Base-by-base conservation (phyloP, 371 early-diverging fungal genomes). In the Capniomyces stellatus region DNA sequence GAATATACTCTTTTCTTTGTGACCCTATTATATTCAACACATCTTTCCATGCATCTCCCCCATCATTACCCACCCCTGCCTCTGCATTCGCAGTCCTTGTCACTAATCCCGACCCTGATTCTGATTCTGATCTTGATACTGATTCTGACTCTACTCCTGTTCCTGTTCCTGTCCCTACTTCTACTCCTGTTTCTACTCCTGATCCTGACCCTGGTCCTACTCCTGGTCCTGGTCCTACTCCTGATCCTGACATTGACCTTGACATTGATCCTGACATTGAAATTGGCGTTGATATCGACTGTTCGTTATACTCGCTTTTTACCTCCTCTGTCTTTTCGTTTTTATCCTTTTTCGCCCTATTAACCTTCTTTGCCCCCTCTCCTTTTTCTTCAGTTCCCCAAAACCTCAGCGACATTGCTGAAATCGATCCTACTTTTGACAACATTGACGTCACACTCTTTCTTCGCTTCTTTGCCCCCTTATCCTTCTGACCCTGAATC, bases 1-100 rank as follows among this genome's bases (percentile, higher is more conserved):
- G n/a, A 3, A 49, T 24, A 49, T 30, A 25, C n/a, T 49, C 49
- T 49, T 27, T 27, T 30, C 49, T n/a, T n/a, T 49, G 49, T 8
- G 25, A 13, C 25, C 29, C n/a, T 6, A 49, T 27, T 49, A 49
- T 27, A 24, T 27, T 29, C 49, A 49, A n/a, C 10, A 49, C 28
- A 28, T 29, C 25, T 27, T 27, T 30, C 49, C 49, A 49, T n/a
- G 21, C 28, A 49, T 27, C n/a, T 19, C 12, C 21, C 19, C 19
- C 46, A 21, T 46, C 23, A 25, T 10, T 46, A 46, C 8, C n/a
- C 19, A 35, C 35, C n/a, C n/a, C n/a, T n/a, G n/a, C n/a, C n/a
- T n/a, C n/a, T 35, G 35, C 15, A 35, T 35, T 35, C 15, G 35
- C 35, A 6, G 6, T 35, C 15, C 15, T 35, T 35, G 6, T 15